These are phyloP conservation scores for Urtica urens DNA, from an alignment of 306 rosid species.

Conservation along the genomic window DNA sequence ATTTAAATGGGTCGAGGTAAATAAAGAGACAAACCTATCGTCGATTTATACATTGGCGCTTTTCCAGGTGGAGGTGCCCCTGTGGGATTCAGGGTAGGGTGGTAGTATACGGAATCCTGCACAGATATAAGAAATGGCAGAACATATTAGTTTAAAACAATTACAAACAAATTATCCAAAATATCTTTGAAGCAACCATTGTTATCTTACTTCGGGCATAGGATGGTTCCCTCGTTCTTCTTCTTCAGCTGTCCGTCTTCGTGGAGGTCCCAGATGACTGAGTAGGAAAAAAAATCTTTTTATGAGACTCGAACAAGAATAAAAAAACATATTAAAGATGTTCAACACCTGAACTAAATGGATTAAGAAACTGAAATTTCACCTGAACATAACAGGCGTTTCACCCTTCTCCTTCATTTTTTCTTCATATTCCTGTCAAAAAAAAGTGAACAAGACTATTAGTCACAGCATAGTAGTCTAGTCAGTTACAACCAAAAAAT, in stretches of 20 bases:
- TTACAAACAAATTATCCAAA: neutral
- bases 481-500: neutral
- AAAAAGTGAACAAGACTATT: conserved; percentile 18
- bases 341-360: conserved; percentile 7
- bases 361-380: conserved; percentile 4
- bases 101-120: conserved; percentile 82
- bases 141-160: neutral
- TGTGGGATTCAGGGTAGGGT: conserved; percentile 87
- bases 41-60: conserved; percentile 94
- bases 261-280: conserved; percentile 96
- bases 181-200: conserved; percentile 9
- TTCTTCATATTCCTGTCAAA: conserved; percentile 80
- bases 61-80: conserved; percentile 99
- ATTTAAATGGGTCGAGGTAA: conserved; percentile 12
- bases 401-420: conserved; percentile 93
- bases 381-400: conserved; percentile 98
- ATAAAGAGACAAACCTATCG: conserved; percentile 45
- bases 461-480: conserved; percentile 2
- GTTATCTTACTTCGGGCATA: conserved; percentile 63
- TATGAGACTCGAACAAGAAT: conserved; percentile 22
- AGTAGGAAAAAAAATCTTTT: conserved; percentile 27
- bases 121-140: neutral
- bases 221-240: conserved; percentile 87
- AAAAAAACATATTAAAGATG: conserved; percentile 12
- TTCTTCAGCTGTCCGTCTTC: conserved; percentile 87